These are phyloP conservation scores for Komagataella ulmi DNA, from an alignment of 805 yeast genomes.

Conservation along the genomic window DNA sequence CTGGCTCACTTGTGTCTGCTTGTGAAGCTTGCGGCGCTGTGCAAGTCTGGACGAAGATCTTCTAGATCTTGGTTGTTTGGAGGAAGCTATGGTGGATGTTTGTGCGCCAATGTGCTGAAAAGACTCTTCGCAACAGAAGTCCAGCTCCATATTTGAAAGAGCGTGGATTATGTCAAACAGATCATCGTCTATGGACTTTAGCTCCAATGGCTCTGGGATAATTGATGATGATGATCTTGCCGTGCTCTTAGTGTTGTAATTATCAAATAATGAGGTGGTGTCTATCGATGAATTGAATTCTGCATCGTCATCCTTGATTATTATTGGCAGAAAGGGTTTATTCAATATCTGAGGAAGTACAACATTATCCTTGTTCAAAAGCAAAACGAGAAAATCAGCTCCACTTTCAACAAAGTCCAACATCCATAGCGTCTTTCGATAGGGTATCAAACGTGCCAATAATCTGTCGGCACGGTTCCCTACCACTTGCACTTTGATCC, in stretches of 20 bases:
- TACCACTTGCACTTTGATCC: conserved; percentile 13
- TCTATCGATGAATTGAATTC: conserved; percentile 1
- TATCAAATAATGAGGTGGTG: not conserved
- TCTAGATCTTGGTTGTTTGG: not conserved
- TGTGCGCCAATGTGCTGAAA: not conserved
- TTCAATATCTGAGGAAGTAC: conserved; percentile 13
- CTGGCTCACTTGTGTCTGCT: not conserved
- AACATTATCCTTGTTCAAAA: conserved; percentile 15
- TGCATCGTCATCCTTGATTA: conserved; percentile 6
- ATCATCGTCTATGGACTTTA: conserved; percentile 16
- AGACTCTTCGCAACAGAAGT: not conserved
- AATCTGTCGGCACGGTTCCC: conserved; percentile 12
- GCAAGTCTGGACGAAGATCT: not conserved
- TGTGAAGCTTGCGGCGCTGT: not conserved
- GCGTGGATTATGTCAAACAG: conserved; percentile 18
- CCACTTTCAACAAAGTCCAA: conserved; percentile 11
- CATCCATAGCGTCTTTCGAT: conserved; percentile 15
- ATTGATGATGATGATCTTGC: conserved; percentile 6
- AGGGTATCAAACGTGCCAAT: conserved; percentile 11
- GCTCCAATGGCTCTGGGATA: conserved; percentile 19
- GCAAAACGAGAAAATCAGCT: conserved; percentile 14
- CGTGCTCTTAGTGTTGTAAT: not conserved
- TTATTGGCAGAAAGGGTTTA: conserved; percentile 17
- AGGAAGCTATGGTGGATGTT: not conserved
- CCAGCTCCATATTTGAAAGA: conserved; percentile 11